Evolutionary conservation across 257 asterid species (phyloP).

Genomic region (Solanum pennellii): DNA sequence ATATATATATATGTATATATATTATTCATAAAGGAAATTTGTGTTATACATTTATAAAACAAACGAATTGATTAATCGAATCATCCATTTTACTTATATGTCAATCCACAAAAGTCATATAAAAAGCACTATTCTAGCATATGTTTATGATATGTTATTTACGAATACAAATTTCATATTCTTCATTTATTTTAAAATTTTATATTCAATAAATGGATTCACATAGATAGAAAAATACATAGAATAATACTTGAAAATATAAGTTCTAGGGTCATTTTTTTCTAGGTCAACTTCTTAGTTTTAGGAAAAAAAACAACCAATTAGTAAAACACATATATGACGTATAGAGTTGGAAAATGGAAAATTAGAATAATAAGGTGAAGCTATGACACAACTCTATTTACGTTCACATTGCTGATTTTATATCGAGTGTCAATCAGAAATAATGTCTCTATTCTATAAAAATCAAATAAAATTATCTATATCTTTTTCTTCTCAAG

Average conservation of each 20-base stretch:
- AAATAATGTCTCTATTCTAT: accelerated
- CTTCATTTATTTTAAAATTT: too few species aligned
- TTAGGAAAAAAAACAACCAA: background rate
- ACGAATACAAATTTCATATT: too few species aligned
- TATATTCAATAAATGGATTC: background rate
- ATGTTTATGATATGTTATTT: background rate
- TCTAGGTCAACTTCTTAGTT: background rate
- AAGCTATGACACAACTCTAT: background rate
- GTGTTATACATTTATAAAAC: background rate
- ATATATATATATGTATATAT: too few species aligned
- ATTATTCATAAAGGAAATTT: too few species aligned
- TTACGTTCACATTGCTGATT: background rate
- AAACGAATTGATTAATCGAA: background rate
- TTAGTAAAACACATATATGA: background rate
- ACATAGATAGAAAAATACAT: background rate
- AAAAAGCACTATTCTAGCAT: too few species aligned
- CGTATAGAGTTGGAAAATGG: background rate
- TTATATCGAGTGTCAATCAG: too few species aligned
- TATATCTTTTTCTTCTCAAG: too few species aligned
- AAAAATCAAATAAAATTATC: too few species aligned
- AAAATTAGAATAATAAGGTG: background rate
- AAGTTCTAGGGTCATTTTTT: background rate
- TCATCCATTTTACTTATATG: too few species aligned
- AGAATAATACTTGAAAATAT: background rate
- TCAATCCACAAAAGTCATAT: too few species aligned